Evolutionary conservation across 1,139 yeast species (phyloP), one percentile per base, ranked within the genome.

Genomic region (Yamadazyma atlantica): DNA sequence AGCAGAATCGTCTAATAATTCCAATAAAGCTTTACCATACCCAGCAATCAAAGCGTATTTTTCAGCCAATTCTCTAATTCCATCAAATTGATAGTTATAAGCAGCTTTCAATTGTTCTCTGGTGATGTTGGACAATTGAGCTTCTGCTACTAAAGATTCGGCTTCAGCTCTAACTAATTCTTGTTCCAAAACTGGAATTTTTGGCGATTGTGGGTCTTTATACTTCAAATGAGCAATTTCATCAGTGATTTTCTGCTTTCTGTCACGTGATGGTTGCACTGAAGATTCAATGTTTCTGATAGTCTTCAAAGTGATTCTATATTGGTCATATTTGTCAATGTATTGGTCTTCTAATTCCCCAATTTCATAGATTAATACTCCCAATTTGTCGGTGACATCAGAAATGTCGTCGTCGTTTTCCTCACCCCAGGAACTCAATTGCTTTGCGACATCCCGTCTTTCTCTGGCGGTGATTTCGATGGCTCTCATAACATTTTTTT

Each of bases 91-190:
- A 73, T 90, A 90, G 74, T 87, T 85, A 80, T 85, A 92, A 38
- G 97, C 96, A 53, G 95, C 94, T 80, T 94, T 90, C 66, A 92
- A 79, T 77, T 90, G 89, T 69, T 92, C 96, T 69, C 98, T 85
- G 53, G 97, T 92, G 69, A 92, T 92, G 75, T 92, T 92, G 47
- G 96, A 86, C 63, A 92, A 80, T 76, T 92, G 98, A 40, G 97
- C 97, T 75, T 92, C 98, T 44, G 98, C 98, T 55, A 92, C 98
- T 57, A 92, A 80, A 37, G 96, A 88, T 73, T 92, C 97, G 51
- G 97, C 97, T 75, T 92, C 98, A 37, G 97, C 97, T 69, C 98
- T 85, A 50, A 92, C 97, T 64, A 92, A 80, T 73, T 92, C 97
- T 73, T 92, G 97, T 76, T 92, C 98, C 64, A 92, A 80, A 39